Evolutionary conservation across 208 protist species (phyloP), one percentile per base, ranked within the genome.

Genomic region (Leishmania major): DNA sequence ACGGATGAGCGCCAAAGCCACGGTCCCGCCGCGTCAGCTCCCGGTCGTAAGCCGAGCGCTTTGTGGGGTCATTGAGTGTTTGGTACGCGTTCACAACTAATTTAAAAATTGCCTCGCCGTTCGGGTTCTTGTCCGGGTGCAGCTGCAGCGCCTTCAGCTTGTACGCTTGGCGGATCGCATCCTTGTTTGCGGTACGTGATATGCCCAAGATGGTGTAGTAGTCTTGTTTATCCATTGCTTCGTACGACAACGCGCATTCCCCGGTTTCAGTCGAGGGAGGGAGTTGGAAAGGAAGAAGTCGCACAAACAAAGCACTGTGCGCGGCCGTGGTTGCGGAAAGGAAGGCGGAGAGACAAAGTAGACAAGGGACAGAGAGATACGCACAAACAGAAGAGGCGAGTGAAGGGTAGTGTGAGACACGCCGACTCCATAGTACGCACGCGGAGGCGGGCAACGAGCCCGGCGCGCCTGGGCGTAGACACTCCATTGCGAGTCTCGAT

Each of bases 101-200:
- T 72, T 96, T 96, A 75, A 96, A 96, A 70, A 91, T 81, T 37
- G 88, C 89, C 55, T 93, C 93, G n/a, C 94, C 94, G 73, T 96
- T 87, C 1, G 96, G 96, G 83, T 98, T 98, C 73, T 96, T 96
- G 83, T 98, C 96, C 22, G 96, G 96, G 80, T 98, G 96, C 31
- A 96, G 88, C 83, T 94, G 82, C 19, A 96, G 83, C 28, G 94
- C 93, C 77, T 94, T 93, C 17, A 88, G 45, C 80, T 96, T 96
- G 90, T 97, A 98, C 10, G 96, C 96, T 49, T 92, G 86, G 31
- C 91, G 92, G 71, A 98, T 96, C 43, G 91, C 92, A 75, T 95
- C 92, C 57, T 88, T 92, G 73, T 88, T 93, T 60, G 93, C 95
- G 3, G 89, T 87, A 43, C 88, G 87, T n/a, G 88, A 62, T 49